Percentiles rank a stretch among this genome's conserved stretches.
Evolutionary conservation across 176 grass and related monocot species (phyloP).

Genomic region (Alloteropsis semialata): DNA sequence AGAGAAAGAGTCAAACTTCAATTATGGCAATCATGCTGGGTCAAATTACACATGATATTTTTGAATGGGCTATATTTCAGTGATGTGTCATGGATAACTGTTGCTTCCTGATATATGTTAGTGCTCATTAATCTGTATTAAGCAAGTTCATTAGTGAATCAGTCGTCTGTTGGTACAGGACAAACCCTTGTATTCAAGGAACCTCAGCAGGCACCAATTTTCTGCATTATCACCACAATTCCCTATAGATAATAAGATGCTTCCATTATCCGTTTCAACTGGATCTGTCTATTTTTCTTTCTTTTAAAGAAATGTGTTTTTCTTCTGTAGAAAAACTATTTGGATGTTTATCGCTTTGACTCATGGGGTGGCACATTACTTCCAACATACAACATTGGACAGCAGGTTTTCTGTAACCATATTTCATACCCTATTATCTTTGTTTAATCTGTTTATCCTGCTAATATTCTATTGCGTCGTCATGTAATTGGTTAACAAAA

Average conservation of each 20-base stretch:
- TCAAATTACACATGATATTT: background rate
- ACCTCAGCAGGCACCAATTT: background rate
- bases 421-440: slow-evolving; percentile 16
- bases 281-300: background rate
- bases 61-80: background rate
- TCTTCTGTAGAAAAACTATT: slow-evolving; percentile 87
- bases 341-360: slow-evolving; percentile 94
- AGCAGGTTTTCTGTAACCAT: slow-evolving; percentile 60
- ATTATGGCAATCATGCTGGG: background rate
- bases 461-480: slow-evolving; percentile 9
- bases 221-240: background rate
- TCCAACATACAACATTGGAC: slow-evolving; percentile 79
- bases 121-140: background rate
- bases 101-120: slow-evolving; percentile 7
- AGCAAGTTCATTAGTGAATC: background rate
- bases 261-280: slow-evolving; percentile 15
- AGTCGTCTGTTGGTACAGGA: background rate
- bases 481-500: slow-evolving; percentile 2
- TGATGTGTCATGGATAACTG: background rate
- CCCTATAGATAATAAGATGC: slow-evolving; percentile 13
- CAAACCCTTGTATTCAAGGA: slow-evolving; percentile 17
- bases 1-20: background rate
- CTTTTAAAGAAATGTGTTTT: slow-evolving; percentile 9
- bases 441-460: slow-evolving; percentile 7
- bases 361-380: slow-evolving; percentile 92